Percentiles rank a stretch among this genome's conserved stretches.
Evolutionary conservation across 129 eudicot species (phyloP).

Genomic region (Arctium minus): DNA sequence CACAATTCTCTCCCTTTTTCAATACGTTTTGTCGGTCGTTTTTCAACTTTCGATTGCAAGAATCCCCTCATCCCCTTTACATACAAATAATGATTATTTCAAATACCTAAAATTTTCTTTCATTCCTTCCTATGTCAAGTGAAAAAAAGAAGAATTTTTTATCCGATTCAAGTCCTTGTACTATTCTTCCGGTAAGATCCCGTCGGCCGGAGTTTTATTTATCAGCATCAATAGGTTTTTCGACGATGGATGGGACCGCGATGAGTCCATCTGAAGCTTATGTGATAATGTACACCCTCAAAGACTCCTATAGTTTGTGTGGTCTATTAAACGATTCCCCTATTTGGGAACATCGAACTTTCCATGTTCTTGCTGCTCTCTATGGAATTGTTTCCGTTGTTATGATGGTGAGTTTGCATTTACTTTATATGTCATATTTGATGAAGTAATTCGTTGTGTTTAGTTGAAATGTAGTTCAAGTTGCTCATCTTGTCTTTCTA

Average conservation of each 20-base stretch:
- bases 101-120: neutral
- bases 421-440: neutral
- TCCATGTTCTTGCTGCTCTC: slow-evolving; percentile 62
- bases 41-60: slow-evolving; percentile 20
- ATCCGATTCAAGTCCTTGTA: neutral
- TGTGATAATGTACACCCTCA: slow-evolving; percentile 41
- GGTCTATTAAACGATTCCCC: slow-evolving; percentile 50
- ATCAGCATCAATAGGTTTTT: slow-evolving; percentile 16
- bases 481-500: slow-evolving; percentile 3
- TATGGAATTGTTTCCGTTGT: slow-evolving; percentile 63
- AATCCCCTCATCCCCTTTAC: neutral
- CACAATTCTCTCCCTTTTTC: neutral
- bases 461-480: neutral
- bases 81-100: neutral
- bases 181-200: slow-evolving; percentile 8
- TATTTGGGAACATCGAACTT: slow-evolving; percentile 78
- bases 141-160: neutral
- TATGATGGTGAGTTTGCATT: slow-evolving; percentile 47
- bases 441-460: neutral
- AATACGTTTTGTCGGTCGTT: slow-evolving; percentile 28
- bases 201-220: neutral
- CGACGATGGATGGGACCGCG: slow-evolving; percentile 30
- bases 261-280: slow-evolving; percentile 40
- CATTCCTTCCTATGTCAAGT: neutral
- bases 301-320: slow-evolving; percentile 61